Evolutionary conservation across 192 early-diverging fungal genomes (phyloP), one percentile per base, ranked within the genome.

Genomic region (Backusella liffmaniae): DNA sequence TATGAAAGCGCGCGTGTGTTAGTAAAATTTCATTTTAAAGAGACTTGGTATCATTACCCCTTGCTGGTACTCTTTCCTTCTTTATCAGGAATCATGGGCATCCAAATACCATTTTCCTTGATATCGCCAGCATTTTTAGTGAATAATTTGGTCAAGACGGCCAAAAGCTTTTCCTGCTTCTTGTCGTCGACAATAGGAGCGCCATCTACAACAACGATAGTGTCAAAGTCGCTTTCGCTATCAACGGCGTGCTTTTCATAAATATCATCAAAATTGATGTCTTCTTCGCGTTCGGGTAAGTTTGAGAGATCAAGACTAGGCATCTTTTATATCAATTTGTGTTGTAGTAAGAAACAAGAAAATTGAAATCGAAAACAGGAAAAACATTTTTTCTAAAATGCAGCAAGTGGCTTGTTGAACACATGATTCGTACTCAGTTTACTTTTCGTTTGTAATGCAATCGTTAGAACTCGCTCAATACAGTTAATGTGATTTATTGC

Each of bases 201-300:
- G 76, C 95, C 94, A 84, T 99, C 97, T 39, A 99, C 91, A 12
- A 99, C 94, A 36, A 99, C 89, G 37, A 98, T 88, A 46, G 90
- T 90, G 80, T 92, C 89, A 74, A 91, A 91, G n/a, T 91, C 90
- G 77, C 89, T 87, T n/a, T 94, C 91, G 72, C 90, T 74, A 6
- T 88, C 87, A 73, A 96, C 88, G 56, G 83, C 77, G 80, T 91
- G 93, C 35, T 88, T 81, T 73, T 90, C 93, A 70, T 94, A 91
- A 74, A 99, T 92, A 84, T 99, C 98, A 67, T 87, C 86, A 81
- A 94, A 99, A 84, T 99, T 95, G 79, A 99, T 87, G 37, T 94
- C 92, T 67, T 89, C 91, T 85, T 93, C 92, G 18, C 81, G 74
- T 56, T 88, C 88, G 15, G 91, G 92, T 66, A 93, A 80, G 80